phyloP scores from a whole-genome alignment of 2,329 filamentous ascomycete genomes.

The Cladophialophora yegresii region DNA sequence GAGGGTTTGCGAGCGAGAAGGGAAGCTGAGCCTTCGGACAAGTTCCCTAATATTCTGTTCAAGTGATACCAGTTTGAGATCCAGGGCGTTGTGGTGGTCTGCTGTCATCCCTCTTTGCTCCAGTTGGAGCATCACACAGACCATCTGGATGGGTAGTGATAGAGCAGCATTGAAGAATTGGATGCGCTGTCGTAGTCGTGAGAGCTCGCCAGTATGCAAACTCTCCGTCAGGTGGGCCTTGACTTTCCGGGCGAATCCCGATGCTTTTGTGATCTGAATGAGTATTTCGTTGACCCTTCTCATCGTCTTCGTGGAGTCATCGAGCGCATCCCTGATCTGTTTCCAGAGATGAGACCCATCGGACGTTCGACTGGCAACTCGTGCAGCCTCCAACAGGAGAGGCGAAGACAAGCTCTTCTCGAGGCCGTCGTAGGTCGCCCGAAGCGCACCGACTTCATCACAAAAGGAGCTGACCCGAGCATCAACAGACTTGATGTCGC shows the following conservation, averaged over 20 bases:
- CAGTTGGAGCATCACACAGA: conserved; percentile 34
- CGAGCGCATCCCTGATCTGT: conserved; percentile 29
- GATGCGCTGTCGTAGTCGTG: conserved; percentile 33
- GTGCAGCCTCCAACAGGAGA: conserved; percentile 32
- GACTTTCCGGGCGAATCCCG: conserved; percentile 26
- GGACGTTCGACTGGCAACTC: conserved; percentile 29
- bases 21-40: conserved; percentile 11
- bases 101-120: conserved; percentile 31
- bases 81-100: conserved; percentile 27
- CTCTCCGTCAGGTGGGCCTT: conserved; percentile 31
- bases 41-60: conserved; percentile 25
- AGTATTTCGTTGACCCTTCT: conserved; percentile 32
- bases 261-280: conserved; percentile 24
- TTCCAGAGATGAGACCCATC: conserved; percentile 33
- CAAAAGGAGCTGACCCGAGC: conserved; percentile 31
- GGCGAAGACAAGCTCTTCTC: conserved; percentile 31
- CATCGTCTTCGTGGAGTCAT: conserved; percentile 33
- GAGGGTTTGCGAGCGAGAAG: conserved; percentile 19
- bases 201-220: conserved; percentile 32
- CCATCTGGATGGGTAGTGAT: conserved; percentile 35
- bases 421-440: conserved; percentile 32
- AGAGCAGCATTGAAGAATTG: conserved; percentile 33
- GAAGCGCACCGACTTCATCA: conserved; percentile 31
- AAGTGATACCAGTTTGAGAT: conserved; percentile 22
- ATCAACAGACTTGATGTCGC: conserved; percentile 32